Conservation (phyloP, 768 basidiomycete genomes). For the Gymnopilus junonius region DNA sequence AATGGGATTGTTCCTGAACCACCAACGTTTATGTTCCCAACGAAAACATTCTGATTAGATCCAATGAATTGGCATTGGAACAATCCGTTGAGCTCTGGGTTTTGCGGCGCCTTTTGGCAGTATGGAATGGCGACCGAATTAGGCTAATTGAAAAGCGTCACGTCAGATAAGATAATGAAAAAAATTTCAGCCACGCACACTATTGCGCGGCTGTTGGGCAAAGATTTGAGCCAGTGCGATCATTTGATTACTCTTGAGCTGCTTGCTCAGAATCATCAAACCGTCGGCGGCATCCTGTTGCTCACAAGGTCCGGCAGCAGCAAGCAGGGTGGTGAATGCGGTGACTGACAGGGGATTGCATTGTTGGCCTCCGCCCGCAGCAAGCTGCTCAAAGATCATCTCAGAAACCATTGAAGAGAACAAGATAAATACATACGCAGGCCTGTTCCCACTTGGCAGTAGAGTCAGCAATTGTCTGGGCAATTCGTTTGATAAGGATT, state of each 20-base stretch:
- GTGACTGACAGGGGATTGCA: conserved; percentile 63
- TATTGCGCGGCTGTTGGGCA: conserved; percentile 54
- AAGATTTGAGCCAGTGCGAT: conserved; percentile 51
- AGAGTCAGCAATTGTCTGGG: conserved; percentile 50
- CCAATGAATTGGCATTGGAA: conserved; percentile 57
- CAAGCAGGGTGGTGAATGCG: conserved; percentile 64
- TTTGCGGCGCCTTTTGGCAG: conserved; percentile 53
- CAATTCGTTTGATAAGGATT: conserved; percentile 47
- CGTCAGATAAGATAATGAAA: not conserved
- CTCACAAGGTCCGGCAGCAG: conserved; percentile 54
- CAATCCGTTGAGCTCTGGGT: conserved; percentile 52
- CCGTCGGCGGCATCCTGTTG: conserved; percentile 60
- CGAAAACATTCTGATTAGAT: conserved; percentile 45
- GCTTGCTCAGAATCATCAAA: conserved; percentile 52
- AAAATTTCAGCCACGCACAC: conserved; percentile 34
- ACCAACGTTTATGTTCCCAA: conserved; percentile 38
- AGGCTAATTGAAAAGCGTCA: conserved; percentile 41
- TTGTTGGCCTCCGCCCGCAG: conserved; percentile 57
- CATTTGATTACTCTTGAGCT: conserved; percentile 46
- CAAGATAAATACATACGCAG: conserved; percentile 44
- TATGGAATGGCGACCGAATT: conserved; percentile 51
- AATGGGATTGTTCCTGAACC: conserved; percentile 48
- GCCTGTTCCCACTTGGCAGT: conserved; percentile 55
- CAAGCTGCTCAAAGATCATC: conserved; percentile 35
- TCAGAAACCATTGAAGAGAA: not conserved